These are phyloP conservation scores for Pyrus bretschneideri DNA, from an alignment of 306 rosid genomes.

Conservation along the genomic window DNA sequence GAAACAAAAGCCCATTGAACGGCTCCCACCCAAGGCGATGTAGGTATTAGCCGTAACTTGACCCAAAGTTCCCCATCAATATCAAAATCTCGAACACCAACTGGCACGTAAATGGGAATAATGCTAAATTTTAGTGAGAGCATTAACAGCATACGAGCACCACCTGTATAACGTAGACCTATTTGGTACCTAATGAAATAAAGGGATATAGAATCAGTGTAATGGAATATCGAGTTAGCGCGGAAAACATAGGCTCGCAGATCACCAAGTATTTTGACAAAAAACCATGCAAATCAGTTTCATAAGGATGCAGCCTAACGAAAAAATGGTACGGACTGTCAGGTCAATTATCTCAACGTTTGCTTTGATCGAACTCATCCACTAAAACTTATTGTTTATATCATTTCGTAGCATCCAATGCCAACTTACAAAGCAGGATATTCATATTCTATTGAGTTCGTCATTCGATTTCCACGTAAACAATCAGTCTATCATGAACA, in stretches of 20 bases:
- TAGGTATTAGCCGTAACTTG: constrained; percentile 77
- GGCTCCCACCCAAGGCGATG: constrained; percentile 97
- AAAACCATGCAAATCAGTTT: not conserved
- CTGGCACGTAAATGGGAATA: constrained; percentile 81
- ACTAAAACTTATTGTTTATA: not conserved
- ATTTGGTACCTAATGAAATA: constrained; percentile 81
- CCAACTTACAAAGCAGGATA: not conserved
- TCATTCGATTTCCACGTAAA: not conserved
- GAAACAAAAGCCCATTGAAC: constrained; percentile 97
- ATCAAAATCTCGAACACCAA: constrained; percentile 93
- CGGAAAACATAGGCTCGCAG: not conserved
- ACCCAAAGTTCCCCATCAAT: constrained; percentile 99
- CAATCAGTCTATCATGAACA: not conserved
- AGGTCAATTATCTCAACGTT: not conserved
- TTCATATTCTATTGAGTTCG: not conserved
- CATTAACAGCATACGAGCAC: constrained; percentile 91
- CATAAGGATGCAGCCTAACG: not conserved
- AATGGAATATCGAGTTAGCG: not conserved
- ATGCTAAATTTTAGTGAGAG: constrained; percentile 88
- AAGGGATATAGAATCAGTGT: constrained; percentile 12
- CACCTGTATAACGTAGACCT: constrained; percentile 93
- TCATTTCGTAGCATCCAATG: not conserved
- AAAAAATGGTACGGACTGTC: not conserved
- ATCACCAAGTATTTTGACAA: not conserved
- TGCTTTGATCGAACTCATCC: not conserved